Percentiles rank a stretch among this genome's conserved stretches.
These are phyloP conservation scores for Yamadazyma songkhlaensis DNA, from an alignment of 1,139 yeast species.

Conservation along the genomic window DNA sequence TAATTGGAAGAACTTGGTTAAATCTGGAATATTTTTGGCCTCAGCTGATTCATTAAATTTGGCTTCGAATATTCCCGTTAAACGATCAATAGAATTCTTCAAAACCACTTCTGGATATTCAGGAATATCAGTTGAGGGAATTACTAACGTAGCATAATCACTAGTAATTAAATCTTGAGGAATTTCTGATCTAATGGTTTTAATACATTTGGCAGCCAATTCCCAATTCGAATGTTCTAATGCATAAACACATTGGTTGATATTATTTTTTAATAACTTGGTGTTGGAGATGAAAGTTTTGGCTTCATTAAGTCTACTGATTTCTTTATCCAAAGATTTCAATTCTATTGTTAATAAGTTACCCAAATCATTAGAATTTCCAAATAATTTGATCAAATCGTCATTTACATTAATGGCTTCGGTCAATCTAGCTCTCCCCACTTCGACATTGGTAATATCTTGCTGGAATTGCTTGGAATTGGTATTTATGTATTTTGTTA, in stretches of 20 bases:
- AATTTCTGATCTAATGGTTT: constrained; percentile 46
- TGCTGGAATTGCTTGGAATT: constrained; percentile 34
- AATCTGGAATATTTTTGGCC: constrained; percentile 59
- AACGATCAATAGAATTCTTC: constrained; percentile 53
- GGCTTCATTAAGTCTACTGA: constrained; percentile 63
- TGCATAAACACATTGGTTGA: constrained; percentile 67
- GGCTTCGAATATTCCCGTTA: constrained; percentile 54
- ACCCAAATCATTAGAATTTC: constrained; percentile 66
- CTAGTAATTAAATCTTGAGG: constrained; percentile 57
- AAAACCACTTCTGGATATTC: constrained; percentile 67
- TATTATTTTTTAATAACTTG: constrained; percentile 58
- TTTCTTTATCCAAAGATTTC: constrained; percentile 67
- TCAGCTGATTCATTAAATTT: constrained; percentile 73
- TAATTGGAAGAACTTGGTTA: constrained; percentile 77
- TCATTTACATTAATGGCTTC: constrained; percentile 38
- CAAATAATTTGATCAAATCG: constrained; percentile 48
- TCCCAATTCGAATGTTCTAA: constrained; percentile 70
- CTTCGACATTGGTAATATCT: constrained; percentile 35
- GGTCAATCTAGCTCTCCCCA: constrained; percentile 36
- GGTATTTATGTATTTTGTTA: constrained; percentile 23
- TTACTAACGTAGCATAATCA: constrained; percentile 74
- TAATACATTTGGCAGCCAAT: constrained; percentile 64
- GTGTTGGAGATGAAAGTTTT: constrained; percentile 64
- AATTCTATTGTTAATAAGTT: constrained; percentile 66
- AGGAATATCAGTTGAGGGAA: constrained; percentile 91